Conservation (phyloP, 2,329 filamentous ascomycete genomes). For the Knufia fluminis region DNA sequence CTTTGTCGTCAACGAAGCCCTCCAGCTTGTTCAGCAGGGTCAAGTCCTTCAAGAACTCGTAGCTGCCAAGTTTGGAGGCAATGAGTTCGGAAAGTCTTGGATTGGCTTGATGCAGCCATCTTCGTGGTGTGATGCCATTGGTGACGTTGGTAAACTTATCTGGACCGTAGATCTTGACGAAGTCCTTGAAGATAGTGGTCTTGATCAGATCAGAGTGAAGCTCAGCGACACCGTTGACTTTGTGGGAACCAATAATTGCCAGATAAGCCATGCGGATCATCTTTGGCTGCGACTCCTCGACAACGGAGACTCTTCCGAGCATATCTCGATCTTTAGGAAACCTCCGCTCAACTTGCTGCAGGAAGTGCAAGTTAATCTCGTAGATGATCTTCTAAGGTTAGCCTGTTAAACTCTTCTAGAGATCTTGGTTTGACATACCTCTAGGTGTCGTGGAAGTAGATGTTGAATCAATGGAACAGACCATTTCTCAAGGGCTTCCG, state of each 20-base stretch:
- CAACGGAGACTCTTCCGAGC: slow-evolving; percentile 81
- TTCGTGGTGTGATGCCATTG: slow-evolving; percentile 89
- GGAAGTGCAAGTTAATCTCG: slow-evolving; percentile 91
- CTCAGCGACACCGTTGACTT: slow-evolving; percentile 97
- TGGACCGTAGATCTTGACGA: slow-evolving; percentile 84
- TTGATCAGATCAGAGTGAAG: slow-evolving; percentile 96
- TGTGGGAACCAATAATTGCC: slow-evolving; percentile 94
- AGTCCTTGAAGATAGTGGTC: slow-evolving; percentile 99
- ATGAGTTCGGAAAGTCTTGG: slow-evolving; percentile 86
- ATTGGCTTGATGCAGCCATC: slow-evolving; percentile 97
- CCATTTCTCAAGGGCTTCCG: slow-evolving; percentile 97
- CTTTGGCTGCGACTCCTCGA: slow-evolving; percentile 93
- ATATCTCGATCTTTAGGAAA: slow-evolving; percentile 88
- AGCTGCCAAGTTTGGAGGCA: slow-evolving; percentile 72
- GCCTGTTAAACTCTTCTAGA: too few relatives aligned
- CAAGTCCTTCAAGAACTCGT: slow-evolving; percentile 82
- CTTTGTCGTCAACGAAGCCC: slow-evolving; percentile 70
- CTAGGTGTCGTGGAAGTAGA: slow-evolving; percentile 82
- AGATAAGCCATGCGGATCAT: slow-evolving; percentile 97
- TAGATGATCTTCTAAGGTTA: slow-evolving; percentile 94
- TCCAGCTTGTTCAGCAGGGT: slow-evolving; percentile 81
- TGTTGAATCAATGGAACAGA: slow-evolving; percentile 87
- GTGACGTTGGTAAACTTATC: slow-evolving; percentile 99
- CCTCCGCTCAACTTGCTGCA: slow-evolving; percentile 79
- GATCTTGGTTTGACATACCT: too few relatives aligned